Conservation (phyloP, 2,329 filamentous ascomycete species). For the Fusarium continuum region DNA sequence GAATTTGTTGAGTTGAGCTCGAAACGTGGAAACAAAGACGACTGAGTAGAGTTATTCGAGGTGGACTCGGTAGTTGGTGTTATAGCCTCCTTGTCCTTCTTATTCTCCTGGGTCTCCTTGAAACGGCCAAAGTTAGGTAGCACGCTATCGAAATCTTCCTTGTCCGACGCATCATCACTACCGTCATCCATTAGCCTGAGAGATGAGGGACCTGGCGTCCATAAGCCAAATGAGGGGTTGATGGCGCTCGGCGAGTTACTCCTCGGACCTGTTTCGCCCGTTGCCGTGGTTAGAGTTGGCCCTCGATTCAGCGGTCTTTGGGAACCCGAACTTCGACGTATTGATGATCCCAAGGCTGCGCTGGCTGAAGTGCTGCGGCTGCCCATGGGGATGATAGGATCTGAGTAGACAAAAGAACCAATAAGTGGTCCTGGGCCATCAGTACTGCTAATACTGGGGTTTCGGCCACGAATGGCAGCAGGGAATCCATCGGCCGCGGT, state of each 20-base stretch:
- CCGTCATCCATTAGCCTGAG: constrained; percentile 57
- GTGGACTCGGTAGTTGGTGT: not conserved
- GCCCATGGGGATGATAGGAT: constrained; percentile 53
- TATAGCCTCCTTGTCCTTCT: constrained; percentile 1
- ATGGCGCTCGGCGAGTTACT: constrained; percentile 34
- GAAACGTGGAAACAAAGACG: constrained; percentile 24
- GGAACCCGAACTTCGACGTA: constrained; percentile 46
- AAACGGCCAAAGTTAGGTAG: constrained; percentile 61
- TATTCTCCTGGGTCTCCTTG: constrained; percentile 29
- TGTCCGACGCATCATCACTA: constrained; percentile 54
- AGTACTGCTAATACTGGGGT: constrained; percentile 37
- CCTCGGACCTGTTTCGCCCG: constrained; percentile 27
- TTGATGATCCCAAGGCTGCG: constrained; percentile 44
- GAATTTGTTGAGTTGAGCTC: constrained; percentile 29
- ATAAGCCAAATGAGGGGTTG: constrained; percentile 44
- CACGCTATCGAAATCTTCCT: constrained; percentile 60
- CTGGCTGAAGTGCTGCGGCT: constrained; percentile 59
- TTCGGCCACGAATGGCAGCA: constrained; percentile 34
- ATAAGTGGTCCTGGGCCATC: constrained; percentile 43
- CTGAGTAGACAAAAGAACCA: constrained; percentile 52
- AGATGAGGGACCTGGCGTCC: constrained; percentile 51
- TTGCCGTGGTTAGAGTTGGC: constrained; percentile 27
- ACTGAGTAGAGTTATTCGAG: constrained; percentile 22
- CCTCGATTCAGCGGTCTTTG: constrained; percentile 38
- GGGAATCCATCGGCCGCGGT: constrained; percentile 45